Evolutionary conservation across 2,329 filamentous ascomycete genomes (phyloP).

Genomic region (Fusarium avenaceum): DNA sequence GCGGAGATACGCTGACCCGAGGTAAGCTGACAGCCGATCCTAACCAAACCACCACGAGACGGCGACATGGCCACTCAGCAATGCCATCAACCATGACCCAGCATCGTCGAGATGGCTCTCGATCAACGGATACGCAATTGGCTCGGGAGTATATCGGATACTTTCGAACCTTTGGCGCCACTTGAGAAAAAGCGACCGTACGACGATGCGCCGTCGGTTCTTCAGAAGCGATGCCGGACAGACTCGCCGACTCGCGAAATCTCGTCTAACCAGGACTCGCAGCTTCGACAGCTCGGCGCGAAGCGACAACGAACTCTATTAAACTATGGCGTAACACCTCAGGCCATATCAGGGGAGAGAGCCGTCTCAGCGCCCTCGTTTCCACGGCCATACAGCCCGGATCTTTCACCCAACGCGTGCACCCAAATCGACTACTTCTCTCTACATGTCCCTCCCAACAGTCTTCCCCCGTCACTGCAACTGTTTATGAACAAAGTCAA

Average conservation of each 20-base stretch:
- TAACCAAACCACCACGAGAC: not conserved
- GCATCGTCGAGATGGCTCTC: not conserved
- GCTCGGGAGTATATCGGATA: not conserved
- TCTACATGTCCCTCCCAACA: not conserved
- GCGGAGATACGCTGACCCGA: slow-evolving; percentile 11
- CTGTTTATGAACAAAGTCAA: not conserved
- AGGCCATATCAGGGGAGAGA: too few species aligned
- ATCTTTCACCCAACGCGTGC: not conserved
- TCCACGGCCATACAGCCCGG: not conserved
- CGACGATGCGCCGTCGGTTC: not conserved
- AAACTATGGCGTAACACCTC: not conserved
- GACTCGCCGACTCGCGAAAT: not conserved
- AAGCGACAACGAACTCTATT: not conserved
- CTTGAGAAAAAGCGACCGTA: not conserved
- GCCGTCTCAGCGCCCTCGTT: not conserved
- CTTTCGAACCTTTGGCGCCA: not conserved
- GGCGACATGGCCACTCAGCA: not conserved
- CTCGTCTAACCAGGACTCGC: not conserved
- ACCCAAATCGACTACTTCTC: not conserved
- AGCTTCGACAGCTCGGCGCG: not conserved
- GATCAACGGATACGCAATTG: slow-evolving; percentile 1
- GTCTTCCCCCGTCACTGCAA: not conserved
- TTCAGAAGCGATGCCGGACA: slow-evolving; percentile 8
- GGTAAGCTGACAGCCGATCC: not conserved
- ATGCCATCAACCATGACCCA: not conserved